Evolutionary conservation across 1,284 basidiomycete species (phyloP), one percentile per base, ranked within the genome.

Genomic region (Mycocalia duriaeana): DNA sequence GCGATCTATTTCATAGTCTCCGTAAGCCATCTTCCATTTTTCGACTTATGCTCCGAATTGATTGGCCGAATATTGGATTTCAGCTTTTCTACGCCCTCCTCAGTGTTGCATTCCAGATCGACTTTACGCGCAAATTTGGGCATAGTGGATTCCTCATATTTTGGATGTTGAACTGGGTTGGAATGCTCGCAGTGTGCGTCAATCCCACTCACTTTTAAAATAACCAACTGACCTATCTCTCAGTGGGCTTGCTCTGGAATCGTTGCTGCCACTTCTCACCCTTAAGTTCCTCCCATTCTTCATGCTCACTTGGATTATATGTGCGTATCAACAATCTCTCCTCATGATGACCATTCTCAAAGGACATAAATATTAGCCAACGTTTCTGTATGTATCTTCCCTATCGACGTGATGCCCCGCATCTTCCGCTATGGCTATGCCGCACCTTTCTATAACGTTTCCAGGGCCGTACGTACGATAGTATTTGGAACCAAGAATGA

Each of bases 381-480:
- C 55, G 81, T 88, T 22, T 80, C 83, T 0, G 79, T 85, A 22
- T 75, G 69, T 16, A 61, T 71, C 40, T 73, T 77, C 45, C 86
- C 88, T 0, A 74, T 86, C 44, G 76, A 83, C 51, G 67, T 85
- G 1, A 72, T 88, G 23, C 85, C 86, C 0, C 53, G 54, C 47
- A 62, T 90, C 48, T 90, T 73, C 67, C 71, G 71, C 44, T 85
- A 84, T 51, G 83, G 81, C 13, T 82, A 80, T 48, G 85, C 76
- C 0, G 70, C 72, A 57, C 88, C 88, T 0, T 89, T 89, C 64
- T 88, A 85, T 66, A 85, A 87, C 54, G 66, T 83, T 22, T 75
- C 77, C 2, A 62, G 65, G 18, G 73, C 77, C 3, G 75, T 82
- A 24, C 70, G 87, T 20, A 72, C 79, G 7, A 72, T 91, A 53